A percentile compares a stretch with the other conserved stretches of the same genome.
These are phyloP conservation scores for Plasmodium malariae DNA, from an alignment of 169 alveolate species.

Conservation along the genomic window DNA sequence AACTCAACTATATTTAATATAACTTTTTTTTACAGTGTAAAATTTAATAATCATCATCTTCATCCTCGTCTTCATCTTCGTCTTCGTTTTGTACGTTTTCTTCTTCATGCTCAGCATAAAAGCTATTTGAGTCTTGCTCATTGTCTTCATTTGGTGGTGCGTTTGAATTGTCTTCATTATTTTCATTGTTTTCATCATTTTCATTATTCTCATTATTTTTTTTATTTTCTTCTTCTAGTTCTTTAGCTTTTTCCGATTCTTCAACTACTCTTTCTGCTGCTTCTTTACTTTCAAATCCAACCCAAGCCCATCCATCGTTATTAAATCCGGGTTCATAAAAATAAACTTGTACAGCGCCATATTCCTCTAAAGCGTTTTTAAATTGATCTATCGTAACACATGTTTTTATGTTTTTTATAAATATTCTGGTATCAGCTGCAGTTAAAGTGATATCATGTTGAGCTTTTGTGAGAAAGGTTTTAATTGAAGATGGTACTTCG, in stretches of 20 bases:
- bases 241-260: conserved; percentile 63
- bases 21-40: too few species aligned
- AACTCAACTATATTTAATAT: too few species aligned
- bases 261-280: conserved; percentile 77
- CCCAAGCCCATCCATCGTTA: conserved; percentile 88
- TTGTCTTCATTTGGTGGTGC: conserved; percentile 25
- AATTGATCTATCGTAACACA: conserved; percentile 77
- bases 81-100: conserved; percentile 38
- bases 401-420: conserved; percentile 69
- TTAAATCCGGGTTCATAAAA: conserved; percentile 79
- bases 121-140: conserved; percentile 50
- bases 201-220: conserved; percentile 16
- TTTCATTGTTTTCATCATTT: conserved; percentile 16
- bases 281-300: conserved; percentile 81
- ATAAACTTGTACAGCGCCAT: conserved; percentile 85
- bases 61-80: conserved; percentile 39
- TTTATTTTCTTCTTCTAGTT: too few species aligned
- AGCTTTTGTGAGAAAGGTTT: conserved; percentile 63
- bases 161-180: conserved; percentile 12
- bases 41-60: conserved; percentile 28
- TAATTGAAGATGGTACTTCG: conserved; percentile 29
- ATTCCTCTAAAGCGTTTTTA: conserved; percentile 75
- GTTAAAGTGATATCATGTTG: conserved; percentile 70
- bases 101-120: conserved; percentile 52
- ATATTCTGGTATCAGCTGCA: conserved; percentile 51